Evolutionary conservation across 2,329 filamentous ascomycete species (phyloP), one percentile per base, ranked within the genome.

Genomic region (Fusarium sp.): DNA sequence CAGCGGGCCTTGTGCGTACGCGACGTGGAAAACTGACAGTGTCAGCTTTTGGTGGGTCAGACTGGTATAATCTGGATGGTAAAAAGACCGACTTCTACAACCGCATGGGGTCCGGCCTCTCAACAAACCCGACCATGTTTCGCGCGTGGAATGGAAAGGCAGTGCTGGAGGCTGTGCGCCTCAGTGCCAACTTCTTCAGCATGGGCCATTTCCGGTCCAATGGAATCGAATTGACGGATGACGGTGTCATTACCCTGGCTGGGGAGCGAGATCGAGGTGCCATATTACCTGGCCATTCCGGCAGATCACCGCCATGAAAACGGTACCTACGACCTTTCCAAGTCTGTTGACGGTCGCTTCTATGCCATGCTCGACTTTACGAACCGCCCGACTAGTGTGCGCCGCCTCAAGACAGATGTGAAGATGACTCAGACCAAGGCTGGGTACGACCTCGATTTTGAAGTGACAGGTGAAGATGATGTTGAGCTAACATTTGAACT

Each of bases 61-160:
- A 72, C 14, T 72, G 69, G 69, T 72, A 69, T 56, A 33, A 58
- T n/a, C 24, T 41, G 16, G 59, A 72, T 22, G 69, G 69, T 35
- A 72, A 72, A 7, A 72, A 72, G 16, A 43, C 65, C 22, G 69
- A 72, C 5, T 72, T 72, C 14, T 72, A 72, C 2, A 72, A 72
- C 39, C 65, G 65, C 4, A 72, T 72, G 69, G 69, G 69, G 1
- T 72, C 69, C 6, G 69, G 69, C 14, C 65, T 72, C 6, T 72
- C 69, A 3, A 72, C 69, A 4, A 72, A 72, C 16, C 69, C 69
- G 20, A 72, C 69, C 65, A 72, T 72, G 69, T 72, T 72, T 43
- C 65, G 69, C n/a, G 69, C 69, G 18, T 72, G 69, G 69, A 72
- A 72, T 8, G 69, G 69, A 3, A 65, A 72, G n/a, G 69, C 69